Conservation (phyloP, 176 grass and related monocot species). For the maize (Zea mays) region DNA sequence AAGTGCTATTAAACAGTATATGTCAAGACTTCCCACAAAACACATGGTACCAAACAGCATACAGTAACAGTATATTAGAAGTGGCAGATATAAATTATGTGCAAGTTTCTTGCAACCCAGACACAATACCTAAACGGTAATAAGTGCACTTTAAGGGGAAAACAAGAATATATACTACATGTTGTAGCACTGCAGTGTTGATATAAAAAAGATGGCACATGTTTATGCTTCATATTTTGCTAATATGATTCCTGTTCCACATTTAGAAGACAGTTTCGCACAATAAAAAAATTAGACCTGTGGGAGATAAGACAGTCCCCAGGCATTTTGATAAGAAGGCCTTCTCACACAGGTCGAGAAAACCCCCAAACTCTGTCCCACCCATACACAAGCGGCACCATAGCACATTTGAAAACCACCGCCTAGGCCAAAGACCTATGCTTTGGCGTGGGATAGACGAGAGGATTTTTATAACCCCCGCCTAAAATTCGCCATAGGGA, state of each 20-base stretch:
- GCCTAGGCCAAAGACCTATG: background rate
- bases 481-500: background rate
- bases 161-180: background rate
- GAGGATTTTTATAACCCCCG: background rate
- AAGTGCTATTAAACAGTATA: background rate
- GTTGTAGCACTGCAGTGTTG: background rate
- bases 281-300: background rate
- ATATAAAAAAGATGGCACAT: slow-evolving; percentile 12
- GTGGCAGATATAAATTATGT: background rate
- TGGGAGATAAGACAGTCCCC: background rate
- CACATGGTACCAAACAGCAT: background rate
- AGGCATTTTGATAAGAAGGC: background rate
- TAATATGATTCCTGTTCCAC: slow-evolving; percentile 32
- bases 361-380: too few relatives aligned
- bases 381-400: background rate
- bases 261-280: background rate
- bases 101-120: background rate
- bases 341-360: background rate
- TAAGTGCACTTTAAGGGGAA: background rate
- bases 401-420: background rate
- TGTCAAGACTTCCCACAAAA: background rate
- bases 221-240: slow-evolving; percentile 24
- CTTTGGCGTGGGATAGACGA: background rate
- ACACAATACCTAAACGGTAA: too few relatives aligned
- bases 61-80: background rate